phyloP scores from a whole-genome alignment of 345 rosid genomes.

The Arabis alpina region DNA sequence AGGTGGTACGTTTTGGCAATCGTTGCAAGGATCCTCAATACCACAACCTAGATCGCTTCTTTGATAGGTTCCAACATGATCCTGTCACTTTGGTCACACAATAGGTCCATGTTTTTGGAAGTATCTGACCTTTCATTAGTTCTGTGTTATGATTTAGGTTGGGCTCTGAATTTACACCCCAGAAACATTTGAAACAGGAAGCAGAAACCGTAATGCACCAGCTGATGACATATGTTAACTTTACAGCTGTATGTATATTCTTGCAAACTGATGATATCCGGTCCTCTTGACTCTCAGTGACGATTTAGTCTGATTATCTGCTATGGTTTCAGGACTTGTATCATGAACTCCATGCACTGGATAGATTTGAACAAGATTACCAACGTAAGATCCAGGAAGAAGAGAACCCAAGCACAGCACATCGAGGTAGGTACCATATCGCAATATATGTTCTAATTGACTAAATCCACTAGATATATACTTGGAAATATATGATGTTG shows the following conservation, averaged over 20 bases:
- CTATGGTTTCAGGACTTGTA: constrained; percentile 73
- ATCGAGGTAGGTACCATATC: constrained; percentile 58
- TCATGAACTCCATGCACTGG: constrained; percentile 95
- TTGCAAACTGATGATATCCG: constrained; percentile 19
- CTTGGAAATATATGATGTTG: constrained; percentile 12
- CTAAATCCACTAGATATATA: not conserved
- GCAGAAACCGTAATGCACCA: constrained; percentile 74
- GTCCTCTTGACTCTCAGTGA: constrained; percentile 12
- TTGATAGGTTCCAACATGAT: constrained; percentile 64
- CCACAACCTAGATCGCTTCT: constrained; percentile 94
- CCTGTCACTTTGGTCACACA: constrained; percentile 32
- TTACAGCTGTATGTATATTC: constrained; percentile 78
- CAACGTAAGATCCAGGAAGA: constrained; percentile 94
- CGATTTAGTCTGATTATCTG: constrained; percentile 10
- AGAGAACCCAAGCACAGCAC: constrained; percentile 71
- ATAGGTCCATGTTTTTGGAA: constrained; percentile 18
- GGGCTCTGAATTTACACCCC: constrained; percentile 74
- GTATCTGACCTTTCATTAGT: constrained; percentile 32
- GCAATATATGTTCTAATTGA: not conserved
- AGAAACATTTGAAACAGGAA: constrained; percentile 79
- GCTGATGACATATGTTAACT: constrained; percentile 76
- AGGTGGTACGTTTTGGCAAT: constrained; percentile 97
- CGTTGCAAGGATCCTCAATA: constrained; percentile 99
- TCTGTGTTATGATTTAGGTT: constrained; percentile 56
- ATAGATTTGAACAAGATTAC: constrained; percentile 98